phyloP scores from a whole-genome alignment of 2,329 filamentous ascomycete species.

The Colletotrichum truncatum region DNA sequence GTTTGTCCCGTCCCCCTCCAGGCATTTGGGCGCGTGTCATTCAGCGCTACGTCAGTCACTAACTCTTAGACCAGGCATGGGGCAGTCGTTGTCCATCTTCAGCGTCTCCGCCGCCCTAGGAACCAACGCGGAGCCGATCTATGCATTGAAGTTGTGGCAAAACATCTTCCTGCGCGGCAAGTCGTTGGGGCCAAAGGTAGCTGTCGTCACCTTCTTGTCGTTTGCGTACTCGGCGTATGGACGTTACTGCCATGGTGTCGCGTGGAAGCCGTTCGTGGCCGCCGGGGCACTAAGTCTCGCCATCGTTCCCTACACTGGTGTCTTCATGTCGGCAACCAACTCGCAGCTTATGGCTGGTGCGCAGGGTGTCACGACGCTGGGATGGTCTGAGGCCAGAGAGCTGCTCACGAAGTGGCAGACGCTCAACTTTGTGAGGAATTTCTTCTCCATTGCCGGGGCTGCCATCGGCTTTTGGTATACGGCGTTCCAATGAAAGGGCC shows the following conservation, averaged over 20 bases:
- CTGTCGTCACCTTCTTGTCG: conserved; percentile 40
- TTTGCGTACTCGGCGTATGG: conserved; percentile 49
- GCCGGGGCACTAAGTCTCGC: conserved; percentile 43
- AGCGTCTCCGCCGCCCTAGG: conserved; percentile 41
- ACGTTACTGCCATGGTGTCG: conserved; percentile 34
- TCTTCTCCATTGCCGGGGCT: conserved; percentile 21
- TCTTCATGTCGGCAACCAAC: conserved; percentile 48
- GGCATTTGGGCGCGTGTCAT: not conserved
- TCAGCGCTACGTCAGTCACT: conserved; percentile 5
- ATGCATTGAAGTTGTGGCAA: conserved; percentile 46
- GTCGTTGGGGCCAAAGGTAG: conserved; percentile 47
- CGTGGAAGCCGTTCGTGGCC: conserved; percentile 44
- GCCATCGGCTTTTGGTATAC: conserved; percentile 22
- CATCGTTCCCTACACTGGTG: conserved; percentile 51
- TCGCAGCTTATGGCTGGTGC: conserved; percentile 37
- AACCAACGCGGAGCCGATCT: conserved; percentile 37
- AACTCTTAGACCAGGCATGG: conserved; percentile 41
- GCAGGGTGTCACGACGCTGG: conserved; percentile 15
- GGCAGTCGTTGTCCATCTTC: conserved; percentile 46
- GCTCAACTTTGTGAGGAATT: conserved; percentile 25
- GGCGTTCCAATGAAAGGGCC: not conserved
- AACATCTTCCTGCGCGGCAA: conserved; percentile 47
- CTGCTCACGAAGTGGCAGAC: conserved; percentile 29
- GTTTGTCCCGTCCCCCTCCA: not conserved
- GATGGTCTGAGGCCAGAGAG: conserved; percentile 11